Conservation (phyloP, 2,329 filamentous ascomycete species). For the Ophiostoma sp. region DNA sequence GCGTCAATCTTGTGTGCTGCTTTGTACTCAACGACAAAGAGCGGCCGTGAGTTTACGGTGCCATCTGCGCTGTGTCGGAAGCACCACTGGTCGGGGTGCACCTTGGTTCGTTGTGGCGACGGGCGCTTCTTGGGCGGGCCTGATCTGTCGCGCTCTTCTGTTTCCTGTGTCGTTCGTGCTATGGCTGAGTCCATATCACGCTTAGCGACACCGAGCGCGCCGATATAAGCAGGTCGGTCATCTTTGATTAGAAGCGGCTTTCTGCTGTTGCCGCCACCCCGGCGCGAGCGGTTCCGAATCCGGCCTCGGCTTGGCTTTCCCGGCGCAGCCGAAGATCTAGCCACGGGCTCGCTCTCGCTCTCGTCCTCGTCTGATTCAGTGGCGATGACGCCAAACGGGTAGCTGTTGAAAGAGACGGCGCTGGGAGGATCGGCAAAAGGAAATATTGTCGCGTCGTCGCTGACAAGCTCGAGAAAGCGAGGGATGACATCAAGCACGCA, state of each 20-base stretch:
- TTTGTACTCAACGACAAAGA: conserved; percentile 23
- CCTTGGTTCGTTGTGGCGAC: neutral
- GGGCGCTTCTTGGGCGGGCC: neutral
- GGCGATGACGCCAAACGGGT: conserved; percentile 18
- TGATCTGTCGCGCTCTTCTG: neutral
- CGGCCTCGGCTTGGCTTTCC: neutral
- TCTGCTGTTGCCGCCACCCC: neutral
- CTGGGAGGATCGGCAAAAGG: neutral
- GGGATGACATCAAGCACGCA: neutral
- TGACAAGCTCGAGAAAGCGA: conserved; percentile 22
- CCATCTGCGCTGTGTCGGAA: conserved; percentile 17
- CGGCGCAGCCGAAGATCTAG: neutral
- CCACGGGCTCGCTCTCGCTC: neutral
- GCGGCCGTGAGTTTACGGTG: conserved; percentile 26
- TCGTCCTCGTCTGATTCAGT: conserved; percentile 17
- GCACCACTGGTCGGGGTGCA: conserved; percentile 19
- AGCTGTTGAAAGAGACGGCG: conserved; percentile 16
- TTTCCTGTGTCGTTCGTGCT: neutral
- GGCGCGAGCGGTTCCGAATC: neutral
- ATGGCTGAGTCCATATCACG: neutral
- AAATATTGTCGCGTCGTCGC: neutral
- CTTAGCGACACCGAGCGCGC: neutral
- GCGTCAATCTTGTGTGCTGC: conserved; percentile 21
- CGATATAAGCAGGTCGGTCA: neutral
- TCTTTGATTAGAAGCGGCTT: neutral